Evolutionary conservation across 306 rosid species (phyloP), one percentile per base, ranked within the genome.

Genomic region (Ammopiptanthus mongolicus): DNA sequence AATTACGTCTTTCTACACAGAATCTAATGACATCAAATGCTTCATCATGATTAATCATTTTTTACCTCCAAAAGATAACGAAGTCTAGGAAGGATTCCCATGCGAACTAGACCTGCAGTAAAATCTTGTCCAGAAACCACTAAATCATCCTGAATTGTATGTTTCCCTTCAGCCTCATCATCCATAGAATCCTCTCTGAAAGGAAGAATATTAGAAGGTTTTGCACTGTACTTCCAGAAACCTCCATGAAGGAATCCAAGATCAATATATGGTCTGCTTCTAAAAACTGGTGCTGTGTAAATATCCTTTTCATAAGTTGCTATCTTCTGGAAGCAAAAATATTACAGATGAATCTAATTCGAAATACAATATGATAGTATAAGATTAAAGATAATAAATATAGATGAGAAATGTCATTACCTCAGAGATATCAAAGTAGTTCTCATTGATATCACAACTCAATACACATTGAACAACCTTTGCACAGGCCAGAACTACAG

Each of bases 171-270:
- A 50, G 82, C 80, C 67, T 87, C 96, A 75, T 82, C 80, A 58
- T 86, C 88, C 75, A 82, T 51, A 41, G 86, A 71, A 79, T 88
- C 87, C 69, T 87, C 89, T 3, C 76, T 71, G 37, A 82, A 63
- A 77, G 88, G 83, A 79, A 82, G 85, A 79, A 92, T 74, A 83
- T 87, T 92, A 47, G 97, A 86, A 79, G 96, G 86, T 76, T 92
- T 95, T 65, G 96, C 89, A 84, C 87, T 92, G 82, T 92, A 92
- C 88, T 95, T 95, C 99, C 99, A 92, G 75, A 86, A 95, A 63
- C 92, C 97, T 68, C 98, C 99, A 56, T 48, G 97, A 61, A 90
- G 96, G 74, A 95, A 95, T 73, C 97, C 99, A 76, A 47, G 81
- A 81, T 86, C 81, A 70, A 90, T 81, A 83, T 95, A 91, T 46